Percentiles rank a stretch among this genome's conserved stretches.
These are phyloP conservation scores for Daldinia caldariorum DNA, from an alignment of 495 filamentous ascomycete genomes.

Conservation along the genomic window DNA sequence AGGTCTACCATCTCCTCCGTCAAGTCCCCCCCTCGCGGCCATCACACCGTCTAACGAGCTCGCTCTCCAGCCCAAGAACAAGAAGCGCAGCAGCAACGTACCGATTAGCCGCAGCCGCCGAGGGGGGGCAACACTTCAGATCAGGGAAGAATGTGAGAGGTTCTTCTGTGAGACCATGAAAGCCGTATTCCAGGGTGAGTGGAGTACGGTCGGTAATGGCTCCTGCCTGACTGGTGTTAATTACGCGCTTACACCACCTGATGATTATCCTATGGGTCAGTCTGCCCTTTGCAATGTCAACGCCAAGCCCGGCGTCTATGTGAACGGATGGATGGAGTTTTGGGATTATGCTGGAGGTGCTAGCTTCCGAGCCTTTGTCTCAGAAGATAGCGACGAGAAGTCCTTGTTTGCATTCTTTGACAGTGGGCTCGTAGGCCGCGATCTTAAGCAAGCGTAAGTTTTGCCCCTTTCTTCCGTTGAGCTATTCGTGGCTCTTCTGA, in stretches of 20 bases:
- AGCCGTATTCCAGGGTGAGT: constrained; percentile 94
- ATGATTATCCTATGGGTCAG: constrained; percentile 49
- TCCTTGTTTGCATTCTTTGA: constrained; percentile 91
- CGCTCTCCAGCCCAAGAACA: constrained; percentile 64
- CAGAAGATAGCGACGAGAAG: constrained; percentile 69
- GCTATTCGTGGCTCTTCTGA: constrained; percentile 23
- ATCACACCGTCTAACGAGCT: constrained; percentile 67
- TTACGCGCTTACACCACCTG: constrained; percentile 55
- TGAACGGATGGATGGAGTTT: constrained; percentile 73
- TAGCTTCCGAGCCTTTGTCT: constrained; percentile 85
- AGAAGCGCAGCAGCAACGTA: constrained; percentile 49
- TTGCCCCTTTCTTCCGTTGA: constrained; percentile 13
- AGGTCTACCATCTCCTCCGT: constrained; percentile 75
- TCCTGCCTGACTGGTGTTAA: constrained; percentile 77
- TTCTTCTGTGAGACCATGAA: constrained; percentile 97
- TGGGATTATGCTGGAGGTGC: constrained; percentile 88
- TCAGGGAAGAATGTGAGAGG: constrained; percentile 99
- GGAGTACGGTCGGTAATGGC: constrained; percentile 75
- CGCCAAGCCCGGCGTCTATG: constrained; percentile 34
- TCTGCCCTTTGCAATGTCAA: constrained; percentile 26
- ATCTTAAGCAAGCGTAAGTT: constrained; percentile 90
- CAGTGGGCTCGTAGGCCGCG: constrained; percentile 68
- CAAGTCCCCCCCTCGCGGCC: constrained; percentile 84
- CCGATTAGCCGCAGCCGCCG: constrained; percentile 61
- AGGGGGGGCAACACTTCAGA: constrained; percentile 92